Conservation (phyloP, 2,329 filamentous ascomycete genomes). For the Cladosporium sp. region DNA sequence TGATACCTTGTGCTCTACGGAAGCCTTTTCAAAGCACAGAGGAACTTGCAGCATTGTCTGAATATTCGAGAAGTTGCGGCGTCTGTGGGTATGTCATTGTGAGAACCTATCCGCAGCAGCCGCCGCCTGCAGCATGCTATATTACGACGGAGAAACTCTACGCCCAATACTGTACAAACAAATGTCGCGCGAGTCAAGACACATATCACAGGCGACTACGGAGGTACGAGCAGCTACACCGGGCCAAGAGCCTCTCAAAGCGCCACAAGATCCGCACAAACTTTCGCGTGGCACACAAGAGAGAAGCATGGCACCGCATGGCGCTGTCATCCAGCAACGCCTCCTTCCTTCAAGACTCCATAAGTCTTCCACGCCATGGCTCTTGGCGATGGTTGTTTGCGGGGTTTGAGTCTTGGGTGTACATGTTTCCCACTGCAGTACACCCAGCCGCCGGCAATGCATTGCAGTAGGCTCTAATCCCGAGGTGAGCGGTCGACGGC, state of each 20-base stretch:
- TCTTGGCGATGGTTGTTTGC: slow-evolving; percentile 20
- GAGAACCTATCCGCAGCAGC: not conserved
- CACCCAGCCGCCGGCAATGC: slow-evolving; percentile 7
- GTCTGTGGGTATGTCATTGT: not conserved
- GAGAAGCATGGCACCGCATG: slow-evolving; percentile 3
- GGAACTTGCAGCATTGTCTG: not conserved
- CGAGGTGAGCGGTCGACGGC: slow-evolving; percentile 16
- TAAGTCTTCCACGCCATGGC: slow-evolving; percentile 12
- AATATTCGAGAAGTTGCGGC: not conserved
- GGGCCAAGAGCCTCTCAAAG: not conserved
- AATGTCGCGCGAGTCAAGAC: not conserved
- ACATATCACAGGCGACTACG: not conserved
- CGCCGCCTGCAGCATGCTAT: not conserved
- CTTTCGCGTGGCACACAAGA: not conserved
- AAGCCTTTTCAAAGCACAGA: not conserved
- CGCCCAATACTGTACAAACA: not conserved
- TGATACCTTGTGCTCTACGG: not conserved
- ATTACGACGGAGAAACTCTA: not conserved
- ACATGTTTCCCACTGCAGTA: not conserved
- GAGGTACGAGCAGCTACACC: not conserved
- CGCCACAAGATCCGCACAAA: not conserved
- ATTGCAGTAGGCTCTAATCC: not conserved
- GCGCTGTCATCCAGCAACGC: slow-evolving; percentile 10
- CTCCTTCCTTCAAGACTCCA: slow-evolving; percentile 9
- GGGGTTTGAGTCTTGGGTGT: slow-evolving; percentile 10